Evolutionary conservation across 805 yeast species (phyloP).

Genomic region (Starmerella ratchasimensis): DNA sequence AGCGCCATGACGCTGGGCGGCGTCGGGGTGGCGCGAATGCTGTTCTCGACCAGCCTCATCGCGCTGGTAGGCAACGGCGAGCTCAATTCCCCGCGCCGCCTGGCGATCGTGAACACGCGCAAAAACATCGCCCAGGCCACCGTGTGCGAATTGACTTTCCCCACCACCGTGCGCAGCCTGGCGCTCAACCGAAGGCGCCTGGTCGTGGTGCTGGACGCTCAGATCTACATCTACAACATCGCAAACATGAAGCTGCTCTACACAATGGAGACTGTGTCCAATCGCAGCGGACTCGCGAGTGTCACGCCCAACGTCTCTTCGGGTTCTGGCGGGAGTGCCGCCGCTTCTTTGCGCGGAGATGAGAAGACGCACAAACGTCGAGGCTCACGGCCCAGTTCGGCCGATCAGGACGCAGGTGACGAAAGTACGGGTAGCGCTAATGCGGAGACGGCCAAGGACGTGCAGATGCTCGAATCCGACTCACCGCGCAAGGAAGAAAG

Average conservation of each 20-base stretch:
- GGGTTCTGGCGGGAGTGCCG: too few relatives aligned
- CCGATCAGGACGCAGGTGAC: not conserved
- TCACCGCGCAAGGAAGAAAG: too few relatives aligned
- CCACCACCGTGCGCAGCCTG: conserved; percentile 57
- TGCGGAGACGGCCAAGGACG: too few relatives aligned
- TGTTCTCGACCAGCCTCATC: conserved; percentile 72
- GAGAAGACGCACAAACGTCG: too few relatives aligned
- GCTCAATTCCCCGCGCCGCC: conserved; percentile 55
- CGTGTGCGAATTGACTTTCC: conserved; percentile 75
- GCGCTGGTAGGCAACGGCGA: conserved; percentile 74
- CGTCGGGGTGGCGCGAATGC: conserved; percentile 62
- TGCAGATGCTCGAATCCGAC: too few relatives aligned
- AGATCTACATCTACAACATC: conserved; percentile 77
- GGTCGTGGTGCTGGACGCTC: conserved; percentile 63
- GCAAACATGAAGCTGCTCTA: conserved; percentile 74
- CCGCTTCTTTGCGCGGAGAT: too few relatives aligned
- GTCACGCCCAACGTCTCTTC: conserved; percentile 15
- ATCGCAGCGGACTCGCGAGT: conserved; percentile 30
- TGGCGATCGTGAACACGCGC: conserved; percentile 73
- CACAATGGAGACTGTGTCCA: conserved; percentile 47
- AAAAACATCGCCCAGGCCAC: conserved; percentile 30
- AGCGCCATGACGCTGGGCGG: conserved; percentile 25
- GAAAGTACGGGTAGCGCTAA: not conserved
- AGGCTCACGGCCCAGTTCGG: not conserved
- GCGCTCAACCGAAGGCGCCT: conserved; percentile 71